Base-by-base conservation (phyloP, 768 basidiomycete species). In the Rhodotorula babjevae region DNA sequence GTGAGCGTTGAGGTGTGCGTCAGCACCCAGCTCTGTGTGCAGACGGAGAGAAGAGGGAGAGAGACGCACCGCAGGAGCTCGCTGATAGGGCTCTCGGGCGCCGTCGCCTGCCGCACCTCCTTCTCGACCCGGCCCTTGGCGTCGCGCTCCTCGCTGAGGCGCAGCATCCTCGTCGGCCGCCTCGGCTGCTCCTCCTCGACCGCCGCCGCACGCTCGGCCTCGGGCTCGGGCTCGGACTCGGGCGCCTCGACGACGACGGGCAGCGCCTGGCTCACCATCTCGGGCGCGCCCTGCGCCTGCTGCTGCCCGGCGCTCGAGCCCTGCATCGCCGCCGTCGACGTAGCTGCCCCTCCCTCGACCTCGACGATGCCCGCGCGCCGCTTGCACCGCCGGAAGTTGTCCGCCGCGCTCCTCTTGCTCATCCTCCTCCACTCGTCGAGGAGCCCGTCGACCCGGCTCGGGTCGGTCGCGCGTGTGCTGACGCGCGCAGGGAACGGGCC, bases 91-190 rank as follows among this genome's bases (percentile, higher is more conserved):
- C 90, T 91, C 56, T 91, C 93, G 12, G 94, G 95, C 79, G 93
- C 92, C 2, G 98, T 91, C 3, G 93, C 96, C 78, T 90, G 89
- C 83, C 90, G 89, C 88, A 98, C 97, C 81, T 98, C 96, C 80
- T 89, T 89, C 85, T 99, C 96, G 67, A 82, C 80, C 67, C 68
- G 80, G 77, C 58, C 80, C 69, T 67, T 81, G 77, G 67, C 72
- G 14, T 76, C 72, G 42, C 49, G 49, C 46, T 63, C 71, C 47
- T 71, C 67, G 44, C 50, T 59, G 21, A 33, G n/a, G 44, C 61
- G 67, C 23, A 65, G 64, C 58, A 67, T 58, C 46, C 69, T 19
- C 64, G 23, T 15, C 31, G 29, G 36, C 49, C 33, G 23, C 65
- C 14, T 23, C 23, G 18, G 40, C 56, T 15, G 63, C 7, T 31